Conservation (phyloP, 192 early-diverging fungal species). For the Entophlyctis luteolus region DNA sequence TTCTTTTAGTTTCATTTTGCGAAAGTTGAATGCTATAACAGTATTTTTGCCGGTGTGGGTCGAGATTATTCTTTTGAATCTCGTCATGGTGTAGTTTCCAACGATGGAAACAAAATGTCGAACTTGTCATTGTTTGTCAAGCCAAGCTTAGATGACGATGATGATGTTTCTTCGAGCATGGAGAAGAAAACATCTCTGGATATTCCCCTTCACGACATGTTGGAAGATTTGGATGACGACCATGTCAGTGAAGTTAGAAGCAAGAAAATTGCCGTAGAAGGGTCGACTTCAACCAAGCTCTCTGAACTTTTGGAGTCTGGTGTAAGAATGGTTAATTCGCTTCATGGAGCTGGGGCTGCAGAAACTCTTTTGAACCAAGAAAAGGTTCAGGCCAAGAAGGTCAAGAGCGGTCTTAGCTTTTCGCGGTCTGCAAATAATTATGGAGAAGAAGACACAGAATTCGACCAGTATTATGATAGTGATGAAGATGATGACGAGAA, state of each 20-base stretch:
- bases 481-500: slow-evolving; percentile 35
- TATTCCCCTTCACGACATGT: too few species aligned
- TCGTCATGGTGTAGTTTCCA: slow-evolving; percentile 15
- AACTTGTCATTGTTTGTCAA: too few species aligned
- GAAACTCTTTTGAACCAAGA: slow-evolving; percentile 8
- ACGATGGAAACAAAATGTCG: slow-evolving; percentile 4
- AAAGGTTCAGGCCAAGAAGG: slow-evolving; percentile 5
- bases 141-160: too few species aligned
- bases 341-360: slow-evolving; percentile 26
- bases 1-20: neutral
- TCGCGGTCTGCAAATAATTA: slow-evolving; percentile 20
- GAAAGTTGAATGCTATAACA: neutral
- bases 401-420: slow-evolving; percentile 1
- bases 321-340: slow-evolving; percentile 27
- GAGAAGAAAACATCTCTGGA: too few species aligned
- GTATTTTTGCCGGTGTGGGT: slow-evolving; percentile 85
- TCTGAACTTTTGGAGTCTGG: slow-evolving; percentile 6
- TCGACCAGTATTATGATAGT: slow-evolving; percentile 51
- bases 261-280: neutral
- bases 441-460: slow-evolving; percentile 31
- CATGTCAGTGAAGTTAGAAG: neutral
- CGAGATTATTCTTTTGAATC: slow-evolving; percentile 68
- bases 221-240: slow-evolving; percentile 8
- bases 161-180: too few species aligned
- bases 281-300: neutral